A percentile compares a stretch with the other conserved stretches of the same genome.
Evolutionary conservation across 352 stramenopile species (phyloP).

Genomic region (Globisporangium echinulatum): DNA sequence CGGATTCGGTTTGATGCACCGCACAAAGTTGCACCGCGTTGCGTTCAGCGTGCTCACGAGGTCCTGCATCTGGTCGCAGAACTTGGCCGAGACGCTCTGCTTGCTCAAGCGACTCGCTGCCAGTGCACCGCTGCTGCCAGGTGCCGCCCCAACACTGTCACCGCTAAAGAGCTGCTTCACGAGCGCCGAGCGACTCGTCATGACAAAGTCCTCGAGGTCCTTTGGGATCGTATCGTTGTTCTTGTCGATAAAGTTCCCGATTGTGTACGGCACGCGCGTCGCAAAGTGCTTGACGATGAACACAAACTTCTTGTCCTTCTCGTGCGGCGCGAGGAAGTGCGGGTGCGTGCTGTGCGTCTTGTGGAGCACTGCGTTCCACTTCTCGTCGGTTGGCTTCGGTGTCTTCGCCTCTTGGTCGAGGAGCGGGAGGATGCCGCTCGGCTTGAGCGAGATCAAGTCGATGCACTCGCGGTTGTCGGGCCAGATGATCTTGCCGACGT

Average conservation of each 20-base stretch:
- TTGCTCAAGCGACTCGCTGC: constrained; percentile 21
- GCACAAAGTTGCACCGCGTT: constrained; percentile 85
- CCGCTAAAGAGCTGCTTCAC: constrained; percentile 72
- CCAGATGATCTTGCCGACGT: constrained; percentile 79
- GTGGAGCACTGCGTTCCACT: constrained; percentile 81
- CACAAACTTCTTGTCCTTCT: constrained; percentile 88
- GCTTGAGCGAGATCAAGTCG: constrained; percentile 73
- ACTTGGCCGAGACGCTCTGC: constrained; percentile 74
- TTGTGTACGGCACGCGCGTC: constrained; percentile 92
- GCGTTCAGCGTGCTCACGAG: constrained; percentile 82
- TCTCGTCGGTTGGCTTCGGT: constrained; percentile 77
- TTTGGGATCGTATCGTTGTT: constrained; percentile 95
- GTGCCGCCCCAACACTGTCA: neutral
- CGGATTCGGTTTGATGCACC: constrained; percentile 89
- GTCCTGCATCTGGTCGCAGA: constrained; percentile 83
- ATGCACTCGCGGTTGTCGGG: constrained; percentile 85
- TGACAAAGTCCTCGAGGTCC: constrained; percentile 87
- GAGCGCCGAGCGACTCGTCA: constrained; percentile 65
- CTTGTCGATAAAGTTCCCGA: constrained; percentile 94
- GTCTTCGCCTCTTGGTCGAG: constrained; percentile 79
- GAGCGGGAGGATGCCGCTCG: constrained; percentile 73
- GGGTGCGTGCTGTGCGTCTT: constrained; percentile 64
- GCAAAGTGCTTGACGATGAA: constrained; percentile 97
- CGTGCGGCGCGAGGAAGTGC: constrained; percentile 73
- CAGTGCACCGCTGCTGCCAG: constrained; percentile 14